Base-by-base conservation (phyloP, 805 yeast genomes). In the Candida ponderosae region DNA sequence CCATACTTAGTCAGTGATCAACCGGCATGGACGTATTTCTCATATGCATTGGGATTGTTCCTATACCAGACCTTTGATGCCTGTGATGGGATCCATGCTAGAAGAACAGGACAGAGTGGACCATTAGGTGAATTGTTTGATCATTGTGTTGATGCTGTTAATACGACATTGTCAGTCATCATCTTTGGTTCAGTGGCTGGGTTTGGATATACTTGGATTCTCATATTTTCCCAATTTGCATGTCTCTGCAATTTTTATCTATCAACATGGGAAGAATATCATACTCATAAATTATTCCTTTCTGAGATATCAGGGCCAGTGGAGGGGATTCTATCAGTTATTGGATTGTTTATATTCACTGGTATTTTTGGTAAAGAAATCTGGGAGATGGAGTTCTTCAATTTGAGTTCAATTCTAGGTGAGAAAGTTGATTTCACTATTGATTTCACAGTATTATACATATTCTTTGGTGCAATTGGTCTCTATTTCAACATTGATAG, bases 21-120 rank as follows among this genome's bases (percentile, higher is more conserved):
- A 11, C 96, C 97, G 6, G 57, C 71, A 26, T 85, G 94, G 95
- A 72, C 80, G 15, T 85, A 82, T 55, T 72, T 74, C 46, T 63
- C 79, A 32, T 84, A 85, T 56, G 96, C 94, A 0, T 53, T 83
- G 43, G 90, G 95, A 6, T 62, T 89, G 46, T 88, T 89, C 54
- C 65, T 88, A 71, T 89, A 89, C 59, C 97, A 89, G 57, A 89
- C 97, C 0, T 87, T 89, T 57, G 97, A 89, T 59, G 96, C 96
- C 0, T 84, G 96, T 59, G 97, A 89, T 59, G 97, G 97, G 5
- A 74, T 83, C 45, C 97, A 89, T 58, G 97, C 97, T 14, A 77
- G 97, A 54, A 76, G 90, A 53, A 89, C 96, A 1, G 95, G 94
- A n/a, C 94, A 87, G 59, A 75, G 86, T 43, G 93, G 96, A 3